Evolutionary conservation across 768 basidiomycete genomes (phyloP).

Genomic region (Suillus decipiens): DNA sequence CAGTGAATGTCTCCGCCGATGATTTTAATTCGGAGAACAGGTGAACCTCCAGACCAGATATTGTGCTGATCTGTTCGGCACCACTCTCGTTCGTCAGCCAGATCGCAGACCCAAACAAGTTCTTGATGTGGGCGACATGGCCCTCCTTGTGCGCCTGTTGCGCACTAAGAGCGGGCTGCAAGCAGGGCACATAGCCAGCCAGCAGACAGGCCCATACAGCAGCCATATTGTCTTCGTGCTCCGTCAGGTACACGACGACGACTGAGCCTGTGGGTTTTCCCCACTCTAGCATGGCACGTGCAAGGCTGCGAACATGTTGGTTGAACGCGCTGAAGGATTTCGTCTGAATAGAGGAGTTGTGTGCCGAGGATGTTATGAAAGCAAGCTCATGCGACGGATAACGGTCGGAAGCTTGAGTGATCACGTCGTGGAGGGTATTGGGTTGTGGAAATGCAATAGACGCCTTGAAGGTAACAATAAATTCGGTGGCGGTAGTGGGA

Average conservation of each 20-base stretch:
- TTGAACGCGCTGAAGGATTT: conserved; percentile 26
- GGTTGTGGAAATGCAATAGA: conserved; percentile 1
- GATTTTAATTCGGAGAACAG: conserved; percentile 25
- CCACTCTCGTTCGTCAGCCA: conserved; percentile 34
- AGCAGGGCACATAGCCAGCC: conserved; percentile 32
- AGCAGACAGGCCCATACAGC: conserved; percentile 34
- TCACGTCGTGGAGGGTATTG: conserved; percentile 24
- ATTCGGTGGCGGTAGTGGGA: conserved; percentile 14
- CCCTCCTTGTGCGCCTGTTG: conserved; percentile 33
- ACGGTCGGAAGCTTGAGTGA: conserved; percentile 22
- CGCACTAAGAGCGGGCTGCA: conserved; percentile 35
- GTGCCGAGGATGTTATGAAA: conserved; percentile 31
- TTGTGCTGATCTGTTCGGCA: conserved; percentile 25
- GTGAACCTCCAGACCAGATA: conserved; percentile 27
- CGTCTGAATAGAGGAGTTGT: conserved; percentile 29
- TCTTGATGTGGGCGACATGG: conserved; percentile 31
- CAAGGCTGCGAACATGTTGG: conserved; percentile 19
- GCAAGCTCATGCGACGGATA: conserved; percentile 29
- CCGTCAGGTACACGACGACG: conserved; percentile 32
- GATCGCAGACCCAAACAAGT: conserved; percentile 30
- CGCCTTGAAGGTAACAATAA: conserved; percentile 7
- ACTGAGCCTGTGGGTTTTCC: conserved; percentile 28
- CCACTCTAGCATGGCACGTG: conserved; percentile 26
- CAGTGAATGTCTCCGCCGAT: conserved; percentile 10
- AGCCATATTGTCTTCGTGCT: conserved; percentile 36